Base-by-base conservation (phyloP, 768 basidiomycete genomes). In the Sarcodon aspratus region DNA sequence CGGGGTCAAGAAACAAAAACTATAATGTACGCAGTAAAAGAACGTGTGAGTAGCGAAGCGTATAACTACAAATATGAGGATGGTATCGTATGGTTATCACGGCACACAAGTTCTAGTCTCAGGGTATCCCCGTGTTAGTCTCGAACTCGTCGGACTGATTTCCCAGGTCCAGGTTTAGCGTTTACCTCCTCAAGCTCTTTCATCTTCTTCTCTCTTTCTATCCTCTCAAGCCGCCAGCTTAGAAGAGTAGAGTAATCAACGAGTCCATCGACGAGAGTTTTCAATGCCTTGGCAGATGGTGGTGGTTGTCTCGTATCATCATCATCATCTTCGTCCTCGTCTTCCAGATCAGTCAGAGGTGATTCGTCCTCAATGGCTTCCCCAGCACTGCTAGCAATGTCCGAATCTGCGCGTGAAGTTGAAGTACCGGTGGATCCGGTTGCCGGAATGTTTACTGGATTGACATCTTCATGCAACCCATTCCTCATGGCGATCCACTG, bases 401-500 rank as follows among this genome's bases (percentile, higher is more conserved):
- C 35, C 27, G 9, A 46, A 17, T 9, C 33, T 35, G 35, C 38
- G 9, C 33, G 27, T 9, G 51, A 50, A 40, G 43, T 50, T 9
- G 37, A 46, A 18, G 42, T 49, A 18, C 53, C 50, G 5, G 48
- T 36, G 6, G 49, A 49, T 37, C 47, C 49, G 9, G 15, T 31
- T 10, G 21, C 33, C 27, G 15, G 13, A 13, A 12, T 45, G 3
- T 45, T 45, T 46, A 17, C 33, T 4, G 21, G 10, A n/a, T 15
- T 2, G 44, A 15, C 40, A 27, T 59, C 62, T 27, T 46, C 68
- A 45, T 69, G 63, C 17, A 78, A 58, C 13, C 64, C 69, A 45
- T 70, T 66, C 59, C 74, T 76, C 55, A 71, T 66, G 37, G 69
- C 66, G 33, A 86, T 64, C 82, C 83, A 89, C 46, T 79, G 72